Evolutionary conservation across 768 basidiomycete genomes (phyloP).

Genomic region (Rhodotorula babjevae): DNA sequence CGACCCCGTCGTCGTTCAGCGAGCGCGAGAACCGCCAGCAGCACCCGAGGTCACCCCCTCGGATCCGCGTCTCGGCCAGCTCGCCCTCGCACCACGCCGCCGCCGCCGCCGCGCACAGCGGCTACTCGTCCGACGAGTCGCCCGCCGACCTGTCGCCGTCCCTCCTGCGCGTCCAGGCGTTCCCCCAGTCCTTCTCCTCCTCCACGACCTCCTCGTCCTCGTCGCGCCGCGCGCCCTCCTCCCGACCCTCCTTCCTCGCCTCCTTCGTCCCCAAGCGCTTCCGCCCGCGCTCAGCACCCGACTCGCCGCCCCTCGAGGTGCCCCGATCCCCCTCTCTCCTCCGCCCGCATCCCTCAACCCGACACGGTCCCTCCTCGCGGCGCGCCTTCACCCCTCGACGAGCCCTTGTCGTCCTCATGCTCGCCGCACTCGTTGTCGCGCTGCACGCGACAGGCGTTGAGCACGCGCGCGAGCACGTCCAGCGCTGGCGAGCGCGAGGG

Average conservation of each 20-base stretch:
- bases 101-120: neutral
- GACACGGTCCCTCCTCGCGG: neutral
- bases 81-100: neutral
- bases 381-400: conserved; percentile 1
- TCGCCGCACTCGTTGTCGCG: neutral
- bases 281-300: neutral
- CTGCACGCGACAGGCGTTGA: neutral
- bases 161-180: neutral
- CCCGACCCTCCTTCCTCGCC: neutral
- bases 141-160: neutral
- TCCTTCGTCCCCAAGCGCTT: neutral
- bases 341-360: conserved; percentile 12
- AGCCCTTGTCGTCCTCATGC: neutral
- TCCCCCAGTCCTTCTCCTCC: neutral
- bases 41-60: neutral
- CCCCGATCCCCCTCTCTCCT: conserved; percentile 17
- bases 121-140: neutral
- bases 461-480: neutral
- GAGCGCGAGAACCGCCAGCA: neutral
- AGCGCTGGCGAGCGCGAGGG: neutral
- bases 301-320: neutral
- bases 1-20: neutral
- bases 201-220: too few species aligned
- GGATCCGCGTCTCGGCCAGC: neutral
- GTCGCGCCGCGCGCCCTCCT: neutral